These are phyloP conservation scores for Iris macrosiphon DNA, from an alignment of 106 monocot genomes.

Conservation along the genomic window DNA sequence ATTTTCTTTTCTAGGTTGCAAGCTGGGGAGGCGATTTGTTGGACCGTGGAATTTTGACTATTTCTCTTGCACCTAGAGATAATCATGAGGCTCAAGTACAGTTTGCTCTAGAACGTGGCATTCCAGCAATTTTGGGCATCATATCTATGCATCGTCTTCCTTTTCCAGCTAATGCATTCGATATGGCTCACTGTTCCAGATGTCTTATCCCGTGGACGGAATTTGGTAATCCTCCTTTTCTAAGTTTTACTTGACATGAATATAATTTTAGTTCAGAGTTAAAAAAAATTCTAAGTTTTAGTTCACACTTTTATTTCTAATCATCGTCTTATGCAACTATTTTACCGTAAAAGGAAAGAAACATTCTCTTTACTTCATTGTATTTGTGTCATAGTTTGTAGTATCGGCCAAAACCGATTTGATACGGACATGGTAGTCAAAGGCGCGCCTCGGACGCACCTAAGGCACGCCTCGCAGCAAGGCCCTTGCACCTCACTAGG, in stretches of 20 bases:
- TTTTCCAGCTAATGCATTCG: slow-evolving; percentile 75
- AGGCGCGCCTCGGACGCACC: too few relatives aligned
- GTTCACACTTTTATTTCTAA: too few relatives aligned
- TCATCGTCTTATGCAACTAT: too few relatives aligned
- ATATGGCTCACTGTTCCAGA: slow-evolving; percentile 85
- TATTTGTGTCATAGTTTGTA: too few relatives aligned
- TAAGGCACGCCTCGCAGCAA: too few relatives aligned
- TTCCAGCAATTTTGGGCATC: slow-evolving; percentile 82
- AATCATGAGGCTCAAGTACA: slow-evolving; percentile 95
- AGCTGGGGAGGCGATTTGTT: slow-evolving; percentile 88
- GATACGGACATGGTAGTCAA: too few relatives aligned
- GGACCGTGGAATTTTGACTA: slow-evolving; percentile 56
- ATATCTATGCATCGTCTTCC: slow-evolving; percentile 83
- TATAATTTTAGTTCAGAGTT: too few relatives aligned
- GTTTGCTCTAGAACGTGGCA: slow-evolving; percentile 84
- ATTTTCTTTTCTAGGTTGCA: slow-evolving; percentile 58
- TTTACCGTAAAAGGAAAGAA: too few relatives aligned
- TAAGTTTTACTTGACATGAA: neutral
- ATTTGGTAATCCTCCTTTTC: slow-evolving; percentile 49
- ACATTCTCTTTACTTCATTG: too few relatives aligned
- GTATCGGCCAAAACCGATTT: too few relatives aligned
- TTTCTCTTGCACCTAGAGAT: slow-evolving; percentile 86
- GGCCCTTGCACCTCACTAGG: too few relatives aligned
- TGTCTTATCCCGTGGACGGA: slow-evolving; percentile 88
- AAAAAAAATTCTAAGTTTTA: too few relatives aligned